These are phyloP conservation scores for Pharnaceum exiguum DNA, from an alignment of 148 eudicot species.

Conservation along the genomic window DNA sequence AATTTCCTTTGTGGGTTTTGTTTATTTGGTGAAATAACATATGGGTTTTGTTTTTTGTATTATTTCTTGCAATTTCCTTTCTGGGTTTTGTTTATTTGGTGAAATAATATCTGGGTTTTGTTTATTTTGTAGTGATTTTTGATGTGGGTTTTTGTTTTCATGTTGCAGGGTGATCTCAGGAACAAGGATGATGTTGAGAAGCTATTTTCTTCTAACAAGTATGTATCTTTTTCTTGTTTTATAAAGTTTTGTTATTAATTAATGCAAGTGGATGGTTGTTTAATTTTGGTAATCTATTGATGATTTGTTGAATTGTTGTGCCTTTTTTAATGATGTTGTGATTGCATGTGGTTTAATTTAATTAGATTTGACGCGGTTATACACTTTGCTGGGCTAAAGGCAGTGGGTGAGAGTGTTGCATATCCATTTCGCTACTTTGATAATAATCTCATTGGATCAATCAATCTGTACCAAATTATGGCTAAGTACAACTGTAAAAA, in stretches of 20 bases:
- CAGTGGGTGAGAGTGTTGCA: slow-evolving; percentile 84
- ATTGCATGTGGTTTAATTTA: background rate
- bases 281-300: background rate
- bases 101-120: too few species aligned
- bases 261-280: background rate
- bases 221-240: slow-evolving; percentile 9
- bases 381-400: slow-evolving; percentile 90
- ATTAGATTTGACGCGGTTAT: slow-evolving; percentile 93
- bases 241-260: background rate
- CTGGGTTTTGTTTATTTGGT: slow-evolving; percentile 1
- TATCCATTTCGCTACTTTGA: slow-evolving; percentile 73
- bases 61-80: background rate
- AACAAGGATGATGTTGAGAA: slow-evolving; percentile 71
- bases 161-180: slow-evolving; percentile 76
- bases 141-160: slow-evolving; percentile 5
- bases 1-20: slow-evolving; percentile 7
- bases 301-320: background rate
- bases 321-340: background rate
- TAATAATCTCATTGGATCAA: slow-evolving; percentile 81
- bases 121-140: background rate
- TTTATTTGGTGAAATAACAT: too few species aligned
- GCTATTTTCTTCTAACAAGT: slow-evolving; percentile 58
- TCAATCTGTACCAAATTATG: slow-evolving; percentile 71
- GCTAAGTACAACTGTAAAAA: slow-evolving; percentile 80
- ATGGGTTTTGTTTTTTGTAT: background rate